Evolutionary conservation across 495 filamentous ascomycete species (phyloP).

Genomic region (Neurospora pannonica): DNA sequence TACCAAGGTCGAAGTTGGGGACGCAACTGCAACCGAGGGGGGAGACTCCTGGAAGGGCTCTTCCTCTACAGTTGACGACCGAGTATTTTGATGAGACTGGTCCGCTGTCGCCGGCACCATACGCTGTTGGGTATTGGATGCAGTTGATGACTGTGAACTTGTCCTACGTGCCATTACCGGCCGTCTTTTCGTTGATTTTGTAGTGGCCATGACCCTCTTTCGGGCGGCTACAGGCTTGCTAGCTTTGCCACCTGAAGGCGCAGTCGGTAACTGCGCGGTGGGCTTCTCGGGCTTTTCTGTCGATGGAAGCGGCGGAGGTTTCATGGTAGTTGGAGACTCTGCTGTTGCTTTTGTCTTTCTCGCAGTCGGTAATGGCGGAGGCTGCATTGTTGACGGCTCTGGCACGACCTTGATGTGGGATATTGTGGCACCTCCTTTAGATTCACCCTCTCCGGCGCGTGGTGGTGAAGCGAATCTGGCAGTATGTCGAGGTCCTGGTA

Average conservation of each 20-base stretch:
- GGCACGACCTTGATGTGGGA: constrained; percentile 10
- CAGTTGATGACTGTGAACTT: constrained; percentile 33
- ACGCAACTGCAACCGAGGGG: background rate
- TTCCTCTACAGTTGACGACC: background rate
- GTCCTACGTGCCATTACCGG: constrained; percentile 28
- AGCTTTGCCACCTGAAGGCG: background rate
- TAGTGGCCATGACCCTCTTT: constrained; percentile 29
- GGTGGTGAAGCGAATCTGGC: constrained; percentile 43
- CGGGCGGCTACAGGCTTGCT: background rate
- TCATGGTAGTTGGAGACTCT: constrained; percentile 9
- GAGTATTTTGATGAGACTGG: constrained; percentile 1
- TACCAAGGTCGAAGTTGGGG: background rate
- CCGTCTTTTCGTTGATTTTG: constrained; percentile 26
- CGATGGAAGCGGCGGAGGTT: constrained; percentile 14
- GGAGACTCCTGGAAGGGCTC: background rate
- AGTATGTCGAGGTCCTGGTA: constrained; percentile 38
- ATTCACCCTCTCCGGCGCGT: constrained; percentile 28
- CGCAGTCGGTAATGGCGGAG: constrained; percentile 4
- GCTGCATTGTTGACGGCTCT: constrained; percentile 12
- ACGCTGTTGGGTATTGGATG: constrained; percentile 14
- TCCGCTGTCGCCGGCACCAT: constrained; percentile 5
- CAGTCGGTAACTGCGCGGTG: background rate
- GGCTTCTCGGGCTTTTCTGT: background rate
- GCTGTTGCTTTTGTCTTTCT: background rate
- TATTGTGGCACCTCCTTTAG: constrained; percentile 10